Evolutionary conservation across 1,284 basidiomycete genomes (phyloP).

Genomic region (Papiliotrema nemorosa): DNA sequence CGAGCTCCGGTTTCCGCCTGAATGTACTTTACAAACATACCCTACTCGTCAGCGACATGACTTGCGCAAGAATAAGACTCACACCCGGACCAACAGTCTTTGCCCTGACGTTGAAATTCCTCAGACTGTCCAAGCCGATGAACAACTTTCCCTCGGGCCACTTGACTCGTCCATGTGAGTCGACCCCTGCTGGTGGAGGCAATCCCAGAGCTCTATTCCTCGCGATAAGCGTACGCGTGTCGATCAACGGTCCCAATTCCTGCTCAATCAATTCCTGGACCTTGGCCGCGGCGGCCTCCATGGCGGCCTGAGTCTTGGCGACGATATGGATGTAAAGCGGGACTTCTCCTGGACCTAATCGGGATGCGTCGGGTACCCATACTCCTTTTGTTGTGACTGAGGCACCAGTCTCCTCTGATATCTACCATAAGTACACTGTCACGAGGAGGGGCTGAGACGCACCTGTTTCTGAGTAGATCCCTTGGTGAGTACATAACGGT

Average conservation of each 20-base stretch:
- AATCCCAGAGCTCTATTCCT: slow-evolving; percentile 45
- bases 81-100: slow-evolving; percentile 95
- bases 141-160: slow-evolving; percentile 93
- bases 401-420: slow-evolving; percentile 83
- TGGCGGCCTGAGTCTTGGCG: slow-evolving; percentile 70
- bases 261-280: slow-evolving; percentile 79
- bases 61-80: slow-evolving; percentile 36
- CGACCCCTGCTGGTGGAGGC: slow-evolving; percentile 26
- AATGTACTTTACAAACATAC: slow-evolving; percentile 97
- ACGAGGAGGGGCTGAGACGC: slow-evolving; percentile 35
- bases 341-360: slow-evolving; percentile 86
- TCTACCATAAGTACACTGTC: slow-evolving; percentile 53
- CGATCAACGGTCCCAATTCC: slow-evolving; percentile 83
- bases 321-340: slow-evolving; percentile 92
- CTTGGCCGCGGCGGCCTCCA: slow-evolving; percentile 76
- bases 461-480: slow-evolving; percentile 88
- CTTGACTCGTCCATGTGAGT: slow-evolving; percentile 59
- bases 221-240: slow-evolving; percentile 61
- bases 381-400: slow-evolving; percentile 85
- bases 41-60: slow-evolving; percentile 53
- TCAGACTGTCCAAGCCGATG: slow-evolving; percentile 80
- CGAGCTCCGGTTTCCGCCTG: slow-evolving; percentile 93
- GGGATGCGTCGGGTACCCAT: slow-evolving; percentile 88
- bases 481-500: slow-evolving; percentile 93
- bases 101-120: slow-evolving; percentile 95